These are phyloP conservation scores for Drechslerella coelobrocha DNA, from an alignment of 2,329 filamentous ascomycete species.

Conservation along the genomic window DNA sequence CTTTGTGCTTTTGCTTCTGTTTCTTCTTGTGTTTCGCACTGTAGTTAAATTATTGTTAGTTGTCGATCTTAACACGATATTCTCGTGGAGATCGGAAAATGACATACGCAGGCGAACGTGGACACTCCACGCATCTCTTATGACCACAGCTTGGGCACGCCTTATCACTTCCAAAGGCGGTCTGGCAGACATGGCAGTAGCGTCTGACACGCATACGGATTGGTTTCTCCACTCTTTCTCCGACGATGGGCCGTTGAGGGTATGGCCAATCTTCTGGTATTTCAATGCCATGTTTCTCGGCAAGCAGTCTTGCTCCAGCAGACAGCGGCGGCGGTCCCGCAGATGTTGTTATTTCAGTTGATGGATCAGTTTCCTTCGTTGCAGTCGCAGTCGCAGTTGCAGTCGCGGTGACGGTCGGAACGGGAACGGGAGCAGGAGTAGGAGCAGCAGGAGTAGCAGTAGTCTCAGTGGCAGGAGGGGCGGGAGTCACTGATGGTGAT, in stretches of 20 bases:
- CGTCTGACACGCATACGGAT: conserved; percentile 79
- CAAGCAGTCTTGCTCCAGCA: conserved; percentile 57
- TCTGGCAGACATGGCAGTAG: conserved; percentile 80
- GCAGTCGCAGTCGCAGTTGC: neutral
- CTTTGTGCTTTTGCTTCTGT: conserved; percentile 62
- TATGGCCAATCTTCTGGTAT: conserved; percentile 56
- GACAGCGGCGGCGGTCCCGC: conserved; percentile 53
- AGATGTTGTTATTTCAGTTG: conserved; percentile 40
- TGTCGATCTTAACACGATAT: neutral
- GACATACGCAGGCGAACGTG: conserved; percentile 68
- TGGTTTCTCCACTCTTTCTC: conserved; percentile 72
- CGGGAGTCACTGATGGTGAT: neutral
- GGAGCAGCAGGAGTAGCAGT: conserved; percentile 1
- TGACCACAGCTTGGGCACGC: conserved; percentile 80
- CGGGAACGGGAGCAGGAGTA: neutral
- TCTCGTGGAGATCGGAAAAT: neutral
- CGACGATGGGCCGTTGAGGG: conserved; percentile 57
- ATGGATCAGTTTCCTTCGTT: conserved; percentile 30
- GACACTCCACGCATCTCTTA: conserved; percentile 79
- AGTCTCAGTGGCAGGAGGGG: neutral
- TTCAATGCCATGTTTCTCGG: conserved; percentile 57
- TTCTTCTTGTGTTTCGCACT: conserved; percentile 63
- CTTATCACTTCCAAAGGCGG: conserved; percentile 74
- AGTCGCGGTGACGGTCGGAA: neutral
- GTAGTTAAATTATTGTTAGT: neutral